phyloP scores from a whole-genome alignment of 108 stramenopile species.

The Nitzschia palea region DNA sequence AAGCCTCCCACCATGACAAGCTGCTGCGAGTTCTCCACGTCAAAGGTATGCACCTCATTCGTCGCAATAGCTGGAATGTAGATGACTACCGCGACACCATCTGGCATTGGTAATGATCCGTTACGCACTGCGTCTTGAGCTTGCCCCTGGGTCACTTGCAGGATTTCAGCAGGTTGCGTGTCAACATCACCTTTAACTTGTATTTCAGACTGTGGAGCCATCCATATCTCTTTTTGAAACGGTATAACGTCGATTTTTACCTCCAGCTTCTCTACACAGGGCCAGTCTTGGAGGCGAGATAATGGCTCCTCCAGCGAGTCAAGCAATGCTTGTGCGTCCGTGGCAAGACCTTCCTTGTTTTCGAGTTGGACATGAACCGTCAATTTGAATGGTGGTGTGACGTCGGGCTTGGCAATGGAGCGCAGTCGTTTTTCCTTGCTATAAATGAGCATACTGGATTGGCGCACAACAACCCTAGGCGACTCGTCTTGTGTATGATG shows the following conservation, averaged over 20 bases:
- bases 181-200: no score
- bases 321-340: not conserved
- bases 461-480: constrained; percentile 3
- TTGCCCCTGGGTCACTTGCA: not conserved
- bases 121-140: no score
- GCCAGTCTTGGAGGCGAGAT: not conserved
- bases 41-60: not conserved
- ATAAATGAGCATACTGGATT: constrained; percentile 9
- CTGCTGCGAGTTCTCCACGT: not conserved
- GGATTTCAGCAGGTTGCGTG: no score
- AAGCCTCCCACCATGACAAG: constrained; percentile 3
- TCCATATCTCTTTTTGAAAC: not conserved
- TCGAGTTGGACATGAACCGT: constrained; percentile 6
- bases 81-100: not conserved
- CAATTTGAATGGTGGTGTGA: not conserved
- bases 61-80: not conserved
- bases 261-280: not conserved
- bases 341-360: not conserved
- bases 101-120: no score
- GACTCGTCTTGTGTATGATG: not conserved
- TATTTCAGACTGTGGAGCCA: not conserved
- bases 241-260: constrained; percentile 4
- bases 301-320: not conserved
- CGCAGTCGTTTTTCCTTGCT: constrained; percentile 2
- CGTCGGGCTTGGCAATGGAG: not conserved